Percentiles rank a stretch among this genome's conserved stretches.
phyloP scores from a whole-genome alignment of 2,329 filamentous ascomycete genomes.

The Spiromastix sp. region DNA sequence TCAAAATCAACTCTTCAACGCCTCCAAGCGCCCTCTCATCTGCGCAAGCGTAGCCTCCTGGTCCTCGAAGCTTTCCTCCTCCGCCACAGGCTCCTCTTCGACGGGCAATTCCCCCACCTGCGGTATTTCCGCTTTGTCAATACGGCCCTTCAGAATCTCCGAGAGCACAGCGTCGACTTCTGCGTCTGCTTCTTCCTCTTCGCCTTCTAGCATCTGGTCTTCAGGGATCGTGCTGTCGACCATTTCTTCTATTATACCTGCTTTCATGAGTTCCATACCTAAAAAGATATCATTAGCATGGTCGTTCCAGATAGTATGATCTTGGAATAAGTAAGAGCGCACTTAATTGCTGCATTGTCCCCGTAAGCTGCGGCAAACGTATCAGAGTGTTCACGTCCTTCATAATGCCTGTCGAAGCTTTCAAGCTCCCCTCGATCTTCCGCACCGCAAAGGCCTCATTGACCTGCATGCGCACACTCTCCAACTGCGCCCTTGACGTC shows the following conservation, averaged over 20 bases:
- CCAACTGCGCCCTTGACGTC: conserved; percentile 84
- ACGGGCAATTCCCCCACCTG: conserved; percentile 51
- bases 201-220: conserved; percentile 57
- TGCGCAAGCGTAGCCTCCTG: conserved; percentile 84
- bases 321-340: conserved; percentile 3
- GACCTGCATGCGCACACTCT: conserved; percentile 93
- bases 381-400: conserved; percentile 87
- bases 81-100: conserved; percentile 37
- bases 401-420: conserved; percentile 84
- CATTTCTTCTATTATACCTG: conserved; percentile 97
- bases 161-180: conserved; percentile 91
- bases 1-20: conserved; percentile 63
- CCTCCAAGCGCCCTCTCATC: conserved; percentile 86
- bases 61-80: conserved; percentile 68
- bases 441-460: conserved; percentile 90
- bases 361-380: conserved; percentile 71
- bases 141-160: conserved; percentile 76
- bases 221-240: conserved; percentile 74
- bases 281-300: conserved; percentile 25
- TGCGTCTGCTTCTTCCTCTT: conserved; percentile 65
- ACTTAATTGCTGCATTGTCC: conserved; percentile 66
- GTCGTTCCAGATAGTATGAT: too few species aligned
- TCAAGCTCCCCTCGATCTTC: conserved; percentile 90
- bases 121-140: conserved; percentile 58
- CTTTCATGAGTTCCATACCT: conserved; percentile 67